Conservation (phyloP, 177 flowering plant genomes). For the Tripterygium wilfordii region DNA sequence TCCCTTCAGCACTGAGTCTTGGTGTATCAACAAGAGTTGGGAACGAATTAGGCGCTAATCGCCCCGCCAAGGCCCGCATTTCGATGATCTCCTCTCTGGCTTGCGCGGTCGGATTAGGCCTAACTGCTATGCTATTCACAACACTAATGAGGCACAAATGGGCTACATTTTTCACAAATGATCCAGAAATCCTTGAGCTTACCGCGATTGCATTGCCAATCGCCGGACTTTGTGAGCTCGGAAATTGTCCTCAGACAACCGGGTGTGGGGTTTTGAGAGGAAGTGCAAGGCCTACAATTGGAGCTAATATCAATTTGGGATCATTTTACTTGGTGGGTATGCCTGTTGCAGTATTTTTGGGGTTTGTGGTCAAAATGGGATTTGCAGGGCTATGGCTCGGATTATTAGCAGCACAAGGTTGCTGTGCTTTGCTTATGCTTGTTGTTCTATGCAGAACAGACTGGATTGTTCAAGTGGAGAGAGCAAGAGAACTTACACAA, state of each 20-base stretch:
- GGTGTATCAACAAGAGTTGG: slow-evolving; percentile 82
- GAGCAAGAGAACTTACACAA: slow-evolving; percentile 59
- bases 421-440: slow-evolving; percentile 75
- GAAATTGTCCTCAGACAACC: slow-evolving; percentile 95
- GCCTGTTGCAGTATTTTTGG: slow-evolving; percentile 75
- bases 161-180: slow-evolving; percentile 72
- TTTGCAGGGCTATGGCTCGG: slow-evolving; percentile 89
- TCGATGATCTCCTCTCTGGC: slow-evolving; percentile 53
- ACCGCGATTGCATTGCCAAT: slow-evolving; percentile 77
- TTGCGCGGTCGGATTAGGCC: slow-evolving; percentile 55
- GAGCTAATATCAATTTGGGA: slow-evolving; percentile 84
- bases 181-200: slow-evolving; percentile 58
- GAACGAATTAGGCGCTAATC: slow-evolving; percentile 75
- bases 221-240: slow-evolving; percentile 89
- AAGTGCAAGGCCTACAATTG: slow-evolving; percentile 71
- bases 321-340: slow-evolving; percentile 89
- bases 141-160: slow-evolving; percentile 63
- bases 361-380: slow-evolving; percentile 63
- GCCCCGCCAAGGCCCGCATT: slow-evolving; percentile 68
- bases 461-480: slow-evolving; percentile 62
- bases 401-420: slow-evolving; percentile 78
- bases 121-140: slow-evolving; percentile 57
- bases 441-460: slow-evolving; percentile 60
- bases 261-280: slow-evolving; percentile 92
- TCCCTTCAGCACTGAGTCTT: slow-evolving; percentile 74